Evolutionary conservation across 2,329 filamentous ascomycete genomes (phyloP).

Genomic region (Scedosporium boydii): DNA sequence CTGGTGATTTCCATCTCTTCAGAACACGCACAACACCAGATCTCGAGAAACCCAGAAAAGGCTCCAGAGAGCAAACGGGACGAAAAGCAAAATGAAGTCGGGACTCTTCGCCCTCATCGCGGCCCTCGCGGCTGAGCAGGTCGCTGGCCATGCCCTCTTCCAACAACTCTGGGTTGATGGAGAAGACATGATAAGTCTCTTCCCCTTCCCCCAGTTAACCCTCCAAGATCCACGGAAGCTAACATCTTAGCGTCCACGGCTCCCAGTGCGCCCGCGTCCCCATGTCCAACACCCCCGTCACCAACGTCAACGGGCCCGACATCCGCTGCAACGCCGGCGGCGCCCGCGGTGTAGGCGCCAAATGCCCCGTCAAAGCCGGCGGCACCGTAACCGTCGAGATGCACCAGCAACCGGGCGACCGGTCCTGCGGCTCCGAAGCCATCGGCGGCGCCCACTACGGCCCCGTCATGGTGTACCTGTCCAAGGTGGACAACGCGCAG

Average conservation of each 20-base stretch:
- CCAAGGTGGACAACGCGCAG: constrained; percentile 36
- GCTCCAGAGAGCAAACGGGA: not conserved
- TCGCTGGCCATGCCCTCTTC: constrained; percentile 38
- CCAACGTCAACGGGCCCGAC: constrained; percentile 29
- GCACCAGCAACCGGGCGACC: constrained; percentile 41
- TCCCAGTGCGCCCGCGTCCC: constrained; percentile 38
- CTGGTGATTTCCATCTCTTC: not conserved
- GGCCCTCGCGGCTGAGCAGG: constrained; percentile 15
- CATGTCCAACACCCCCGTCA: constrained; percentile 40
- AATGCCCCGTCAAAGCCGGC: constrained; percentile 37
- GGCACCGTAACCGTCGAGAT: constrained; percentile 45
- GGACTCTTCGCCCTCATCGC: not conserved
- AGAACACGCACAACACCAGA: not conserved
- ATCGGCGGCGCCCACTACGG: constrained; percentile 46
- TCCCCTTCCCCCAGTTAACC: not conserved
- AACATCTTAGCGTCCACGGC: constrained; percentile 17
- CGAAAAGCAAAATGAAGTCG: constrained; percentile 4
- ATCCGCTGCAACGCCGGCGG: constrained; percentile 36
- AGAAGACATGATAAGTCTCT: constrained; percentile 25
- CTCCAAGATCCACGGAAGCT: not conserved
- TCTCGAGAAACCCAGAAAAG: not conserved
- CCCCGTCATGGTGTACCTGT: constrained; percentile 42
- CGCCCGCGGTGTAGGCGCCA: constrained; percentile 22
- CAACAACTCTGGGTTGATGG: constrained; percentile 37
- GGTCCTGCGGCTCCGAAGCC: constrained; percentile 34